Conservation (phyloP, 768 basidiomycete species). For the Pleurotus eryngii region DNA sequence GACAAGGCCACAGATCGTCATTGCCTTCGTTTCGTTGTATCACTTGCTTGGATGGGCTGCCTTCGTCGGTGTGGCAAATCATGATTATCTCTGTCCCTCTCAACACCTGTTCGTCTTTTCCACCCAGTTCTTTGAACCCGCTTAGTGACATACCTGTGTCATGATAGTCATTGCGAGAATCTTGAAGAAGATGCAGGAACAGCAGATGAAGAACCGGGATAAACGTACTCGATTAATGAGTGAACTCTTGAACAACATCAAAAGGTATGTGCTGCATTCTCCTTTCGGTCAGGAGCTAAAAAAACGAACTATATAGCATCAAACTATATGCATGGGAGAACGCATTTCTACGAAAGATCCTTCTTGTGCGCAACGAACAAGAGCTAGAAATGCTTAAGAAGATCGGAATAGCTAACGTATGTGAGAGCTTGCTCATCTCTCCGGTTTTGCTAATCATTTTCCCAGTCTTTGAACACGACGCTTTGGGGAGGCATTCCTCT, state of each 20-base stretch:
- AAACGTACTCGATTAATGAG: conserved; percentile 84
- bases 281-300: not conserved
- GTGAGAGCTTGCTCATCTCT: conserved; percentile 37
- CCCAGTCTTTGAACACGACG: conserved; percentile 42
- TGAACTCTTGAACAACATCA: conserved; percentile 90
- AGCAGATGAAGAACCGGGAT: conserved; percentile 94
- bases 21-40: conserved; percentile 90
- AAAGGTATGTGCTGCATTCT: conserved; percentile 43
- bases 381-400: conserved; percentile 80
- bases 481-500: conserved; percentile 58
- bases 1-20: conserved; percentile 50
- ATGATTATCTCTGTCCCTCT: conserved; percentile 83
- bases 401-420: conserved; percentile 72
- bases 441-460: not conserved
- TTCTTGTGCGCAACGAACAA: conserved; percentile 76
- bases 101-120: conserved; percentile 46
- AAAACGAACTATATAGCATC: conserved; percentile 48
- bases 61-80: conserved; percentile 80
- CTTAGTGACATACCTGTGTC: not conserved
- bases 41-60: conserved; percentile 89
- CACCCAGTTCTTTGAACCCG: not conserved
- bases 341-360: conserved; percentile 76
- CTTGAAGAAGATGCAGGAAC: conserved; percentile 73
- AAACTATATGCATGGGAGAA: conserved; percentile 96
- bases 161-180: conserved; percentile 56